Evolutionary conservation across 2,329 filamentous ascomycete genomes (phyloP).

Genomic region (Amesomyces nigricolor): DNA sequence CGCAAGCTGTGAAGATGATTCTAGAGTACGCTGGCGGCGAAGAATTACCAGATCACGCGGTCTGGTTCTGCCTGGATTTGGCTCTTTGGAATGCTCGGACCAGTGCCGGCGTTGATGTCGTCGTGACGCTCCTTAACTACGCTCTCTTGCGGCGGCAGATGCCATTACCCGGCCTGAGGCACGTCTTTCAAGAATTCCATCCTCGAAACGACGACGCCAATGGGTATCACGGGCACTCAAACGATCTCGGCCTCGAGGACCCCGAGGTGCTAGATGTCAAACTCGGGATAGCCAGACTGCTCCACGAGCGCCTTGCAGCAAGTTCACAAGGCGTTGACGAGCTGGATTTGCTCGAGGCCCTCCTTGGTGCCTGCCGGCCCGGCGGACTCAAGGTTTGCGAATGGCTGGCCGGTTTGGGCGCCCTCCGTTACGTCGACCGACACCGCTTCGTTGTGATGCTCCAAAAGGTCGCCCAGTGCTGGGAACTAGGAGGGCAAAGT

Average conservation of each 20-base stretch:
- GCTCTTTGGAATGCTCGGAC: neutral
- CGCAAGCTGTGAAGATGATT: neutral
- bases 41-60: too few relatives aligned
- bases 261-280: neutral
- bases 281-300: neutral
- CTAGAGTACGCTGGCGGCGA: neutral
- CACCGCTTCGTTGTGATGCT: neutral
- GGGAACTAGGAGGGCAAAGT: neutral
- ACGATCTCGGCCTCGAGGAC: neutral
- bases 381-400: neutral
- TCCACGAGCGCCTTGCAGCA: neutral
- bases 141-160: neutral
- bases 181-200: neutral
- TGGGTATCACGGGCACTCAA: too few relatives aligned
- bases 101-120: neutral
- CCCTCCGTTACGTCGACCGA: neutral
- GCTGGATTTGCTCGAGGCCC: neutral
- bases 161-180: neutral
- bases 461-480: too few relatives aligned
- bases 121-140: neutral
- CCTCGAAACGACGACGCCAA: neutral
- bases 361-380: neutral
- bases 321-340: neutral
- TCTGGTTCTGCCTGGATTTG: neutral
- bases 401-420: conserved; percentile 2